phyloP scores from a whole-genome alignment of 164 flowering plant species.

The Vitis labrusca region DNA sequence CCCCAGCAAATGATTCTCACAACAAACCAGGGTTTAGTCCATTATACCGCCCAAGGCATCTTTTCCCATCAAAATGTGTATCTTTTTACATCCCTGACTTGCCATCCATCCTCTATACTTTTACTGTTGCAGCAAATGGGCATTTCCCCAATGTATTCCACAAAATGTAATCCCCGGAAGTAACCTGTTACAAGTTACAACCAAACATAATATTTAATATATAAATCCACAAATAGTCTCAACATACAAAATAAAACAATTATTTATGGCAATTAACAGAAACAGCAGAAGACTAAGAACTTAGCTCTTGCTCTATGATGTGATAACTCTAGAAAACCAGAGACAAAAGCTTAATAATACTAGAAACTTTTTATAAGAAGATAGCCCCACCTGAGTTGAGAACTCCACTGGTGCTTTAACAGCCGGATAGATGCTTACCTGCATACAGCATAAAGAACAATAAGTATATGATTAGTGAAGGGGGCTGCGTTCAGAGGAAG shows the following conservation, averaged over 20 bases:
- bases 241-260: too few relatives aligned
- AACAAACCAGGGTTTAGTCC: neutral
- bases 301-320: neutral
- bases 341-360: neutral
- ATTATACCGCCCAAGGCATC: neutral
- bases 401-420: conserved; percentile 88
- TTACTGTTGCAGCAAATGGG: conserved; percentile 62
- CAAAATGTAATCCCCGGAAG: conserved; percentile 89
- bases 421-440: conserved; percentile 93
- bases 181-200: conserved; percentile 40
- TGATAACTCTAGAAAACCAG: neutral
- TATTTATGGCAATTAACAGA: too few relatives aligned
- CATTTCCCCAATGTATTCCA: conserved; percentile 99
- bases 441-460: conserved; percentile 20
- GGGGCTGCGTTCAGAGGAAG: neutral
- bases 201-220: neutral
- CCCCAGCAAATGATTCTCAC: too few relatives aligned
- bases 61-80: too few relatives aligned
- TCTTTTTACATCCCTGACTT: neutral
- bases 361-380: neutral
- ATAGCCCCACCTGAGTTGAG: conserved; percentile 67
- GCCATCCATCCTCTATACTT: conserved; percentile 11
- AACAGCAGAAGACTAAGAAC: too few relatives aligned
- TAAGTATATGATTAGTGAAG: neutral
- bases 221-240: too few relatives aligned